Evolutionary conservation across 371 early-diverging fungal genomes (phyloP).

Genomic region (Mucor indicus): DNA sequence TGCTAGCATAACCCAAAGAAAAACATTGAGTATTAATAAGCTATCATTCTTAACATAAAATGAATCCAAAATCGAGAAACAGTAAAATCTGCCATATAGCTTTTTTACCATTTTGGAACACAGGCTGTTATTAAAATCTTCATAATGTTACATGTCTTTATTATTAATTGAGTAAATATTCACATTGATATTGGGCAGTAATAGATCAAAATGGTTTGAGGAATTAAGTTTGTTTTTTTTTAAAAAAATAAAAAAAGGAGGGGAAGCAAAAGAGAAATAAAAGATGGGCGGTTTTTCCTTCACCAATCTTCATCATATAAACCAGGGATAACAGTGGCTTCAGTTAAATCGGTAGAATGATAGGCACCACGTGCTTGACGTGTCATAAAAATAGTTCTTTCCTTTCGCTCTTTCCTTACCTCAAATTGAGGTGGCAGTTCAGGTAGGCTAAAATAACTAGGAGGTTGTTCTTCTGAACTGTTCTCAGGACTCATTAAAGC

Average conservation of each 20-base stretch:
- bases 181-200: no score
- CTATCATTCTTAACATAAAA: no score
- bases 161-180: no score
- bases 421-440: constrained; percentile 31
- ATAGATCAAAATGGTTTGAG: no score
- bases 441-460: constrained; percentile 33
- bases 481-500: constrained; percentile 18
- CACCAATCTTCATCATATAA: constrained; percentile 38
- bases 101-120: no score
- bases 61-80: no score
- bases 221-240: neutral
- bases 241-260: neutral
- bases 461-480: constrained; percentile 19
- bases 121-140: no score
- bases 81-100: no score
- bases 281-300: neutral
- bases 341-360: constrained; percentile 18
- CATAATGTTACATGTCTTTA: no score
- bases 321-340: constrained; percentile 28
- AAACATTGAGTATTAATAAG: no score
- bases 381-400: constrained; percentile 20
- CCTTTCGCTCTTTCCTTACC: constrained; percentile 26
- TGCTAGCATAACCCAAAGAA: no score
- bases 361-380: constrained; percentile 18
- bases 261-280: no score